Evolutionary conservation across 2,329 filamentous ascomycete species (phyloP).

Genomic region (Drechslerella dactyloides): DNA sequence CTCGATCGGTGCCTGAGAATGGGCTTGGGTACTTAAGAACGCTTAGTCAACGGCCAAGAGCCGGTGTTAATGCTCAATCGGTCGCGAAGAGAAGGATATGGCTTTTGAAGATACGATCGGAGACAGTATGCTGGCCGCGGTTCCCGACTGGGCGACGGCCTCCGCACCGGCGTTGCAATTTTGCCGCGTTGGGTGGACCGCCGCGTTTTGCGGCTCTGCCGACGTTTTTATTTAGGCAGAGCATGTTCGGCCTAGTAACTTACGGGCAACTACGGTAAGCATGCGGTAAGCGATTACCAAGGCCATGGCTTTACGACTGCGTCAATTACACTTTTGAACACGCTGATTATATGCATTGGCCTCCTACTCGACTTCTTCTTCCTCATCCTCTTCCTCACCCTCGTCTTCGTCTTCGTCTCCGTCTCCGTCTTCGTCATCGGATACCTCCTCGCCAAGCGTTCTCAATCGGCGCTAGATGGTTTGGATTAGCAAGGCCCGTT

Average conservation of each 20-base stretch:
- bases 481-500: slow-evolving; percentile 6
- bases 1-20: no score
- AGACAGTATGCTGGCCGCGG: background rate
- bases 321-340: no score
- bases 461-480: slow-evolving; percentile 65
- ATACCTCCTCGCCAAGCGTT: slow-evolving; percentile 72
- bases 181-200: slow-evolving; percentile 1
- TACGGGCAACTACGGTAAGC: background rate
- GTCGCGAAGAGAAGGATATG: no score
- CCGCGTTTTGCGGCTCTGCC: background rate
- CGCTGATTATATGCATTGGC: no score
- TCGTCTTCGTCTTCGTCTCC: slow-evolving; percentile 62
- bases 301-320: no score
- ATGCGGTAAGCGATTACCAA: background rate
- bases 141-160: background rate
- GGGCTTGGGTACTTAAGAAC: no score
- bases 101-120: no score
- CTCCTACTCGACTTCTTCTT: background rate
- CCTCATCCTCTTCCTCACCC: slow-evolving; percentile 16
- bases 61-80: no score
- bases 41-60: no score
- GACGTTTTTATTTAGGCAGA: no score
- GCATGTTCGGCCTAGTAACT: no score
- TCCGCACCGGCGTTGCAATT: slow-evolving; percentile 6
- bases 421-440: slow-evolving; percentile 75